These are phyloP conservation scores for Pichia nakasei DNA, from an alignment of 805 yeast genomes.

Conservation along the genomic window DNA sequence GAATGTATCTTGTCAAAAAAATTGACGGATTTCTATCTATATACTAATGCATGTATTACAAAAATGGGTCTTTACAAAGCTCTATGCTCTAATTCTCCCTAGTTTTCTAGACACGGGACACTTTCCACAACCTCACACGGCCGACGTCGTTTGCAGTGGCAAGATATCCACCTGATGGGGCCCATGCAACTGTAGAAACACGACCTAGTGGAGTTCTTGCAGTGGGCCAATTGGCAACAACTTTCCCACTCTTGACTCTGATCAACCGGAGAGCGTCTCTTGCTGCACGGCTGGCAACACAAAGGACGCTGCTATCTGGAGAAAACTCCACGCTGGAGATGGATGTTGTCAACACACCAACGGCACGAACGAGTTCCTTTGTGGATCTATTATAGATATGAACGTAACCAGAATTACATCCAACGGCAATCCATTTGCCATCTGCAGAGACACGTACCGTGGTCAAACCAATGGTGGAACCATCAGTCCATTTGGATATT, in stretches of 20 bases:
- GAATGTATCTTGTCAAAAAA: no score
- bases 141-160: slow-evolving; percentile 91
- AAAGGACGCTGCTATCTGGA: slow-evolving; percentile 81
- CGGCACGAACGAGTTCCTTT: slow-evolving; percentile 48
- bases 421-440: slow-evolving; percentile 82
- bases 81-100: no score
- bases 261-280: slow-evolving; percentile 81
- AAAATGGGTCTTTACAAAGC: no score
- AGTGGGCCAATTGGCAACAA: slow-evolving; percentile 95
- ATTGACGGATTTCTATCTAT: no score
- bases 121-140: slow-evolving; percentile 77
- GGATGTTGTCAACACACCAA: slow-evolving; percentile 77
- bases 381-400: slow-evolving; percentile 62
- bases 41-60: no score
- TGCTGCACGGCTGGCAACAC: slow-evolving; percentile 76
- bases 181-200: slow-evolving; percentile 72
- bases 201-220: slow-evolving; percentile 94
- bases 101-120: slow-evolving; percentile 24
- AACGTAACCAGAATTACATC: slow-evolving; percentile 83
- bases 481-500: slow-evolving; percentile 70
- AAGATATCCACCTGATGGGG: slow-evolving; percentile 74
- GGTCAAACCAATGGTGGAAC: slow-evolving; percentile 79
- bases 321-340: slow-evolving; percentile 68
- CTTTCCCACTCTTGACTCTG: slow-evolving; percentile 81
- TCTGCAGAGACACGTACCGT: slow-evolving; percentile 44